phyloP scores from a whole-genome alignment of 352 stramenopile species.

The Stephanocyclus meneghinianus region DNA sequence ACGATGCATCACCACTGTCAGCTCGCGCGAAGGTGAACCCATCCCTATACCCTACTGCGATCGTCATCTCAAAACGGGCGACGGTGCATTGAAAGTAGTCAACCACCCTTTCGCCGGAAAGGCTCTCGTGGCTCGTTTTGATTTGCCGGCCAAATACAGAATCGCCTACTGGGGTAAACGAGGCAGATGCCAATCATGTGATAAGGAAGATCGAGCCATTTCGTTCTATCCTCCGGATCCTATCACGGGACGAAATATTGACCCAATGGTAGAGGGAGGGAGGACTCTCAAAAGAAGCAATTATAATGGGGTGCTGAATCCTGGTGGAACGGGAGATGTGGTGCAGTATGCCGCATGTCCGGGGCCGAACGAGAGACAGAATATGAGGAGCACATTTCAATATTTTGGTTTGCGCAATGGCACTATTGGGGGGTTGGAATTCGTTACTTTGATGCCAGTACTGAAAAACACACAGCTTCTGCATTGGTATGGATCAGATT shows the following conservation, averaged over 20 bases:
- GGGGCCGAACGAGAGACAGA: slow-evolving; percentile 62
- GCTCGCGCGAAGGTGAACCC: slow-evolving; percentile 58
- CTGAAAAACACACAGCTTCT: slow-evolving; percentile 65
- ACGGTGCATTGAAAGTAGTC: slow-evolving; percentile 60
- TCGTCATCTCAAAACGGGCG: slow-evolving; percentile 53
- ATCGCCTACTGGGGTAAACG: slow-evolving; percentile 58
- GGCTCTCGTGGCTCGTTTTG: slow-evolving; percentile 53
- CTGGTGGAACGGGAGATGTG: slow-evolving; percentile 59
- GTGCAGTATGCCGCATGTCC: slow-evolving; percentile 66
- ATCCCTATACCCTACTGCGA: slow-evolving; percentile 70
- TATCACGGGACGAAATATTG: slow-evolving; percentile 55
- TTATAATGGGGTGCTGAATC: slow-evolving; percentile 75
- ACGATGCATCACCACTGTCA: slow-evolving; percentile 42
- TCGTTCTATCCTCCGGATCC: slow-evolving; percentile 63
- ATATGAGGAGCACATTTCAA: slow-evolving; percentile 68
- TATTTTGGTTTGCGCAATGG: slow-evolving; percentile 68
- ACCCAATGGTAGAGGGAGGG: slow-evolving; percentile 32
- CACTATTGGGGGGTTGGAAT: slow-evolving; percentile 59
- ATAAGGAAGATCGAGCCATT: slow-evolving; percentile 65
- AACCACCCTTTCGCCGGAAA: slow-evolving; percentile 63
- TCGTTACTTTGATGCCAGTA: slow-evolving; percentile 55
- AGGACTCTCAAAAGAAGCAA: slow-evolving; percentile 53
- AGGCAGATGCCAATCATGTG: slow-evolving; percentile 41
- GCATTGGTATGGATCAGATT: slow-evolving; percentile 69
- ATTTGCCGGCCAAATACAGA: slow-evolving; percentile 57